Percentiles rank a stretch among this genome's conserved stretches.
These are phyloP conservation scores for Stachybotrys elegans DNA, from an alignment of 2,329 filamentous ascomycete species.

Conservation along the genomic window DNA sequence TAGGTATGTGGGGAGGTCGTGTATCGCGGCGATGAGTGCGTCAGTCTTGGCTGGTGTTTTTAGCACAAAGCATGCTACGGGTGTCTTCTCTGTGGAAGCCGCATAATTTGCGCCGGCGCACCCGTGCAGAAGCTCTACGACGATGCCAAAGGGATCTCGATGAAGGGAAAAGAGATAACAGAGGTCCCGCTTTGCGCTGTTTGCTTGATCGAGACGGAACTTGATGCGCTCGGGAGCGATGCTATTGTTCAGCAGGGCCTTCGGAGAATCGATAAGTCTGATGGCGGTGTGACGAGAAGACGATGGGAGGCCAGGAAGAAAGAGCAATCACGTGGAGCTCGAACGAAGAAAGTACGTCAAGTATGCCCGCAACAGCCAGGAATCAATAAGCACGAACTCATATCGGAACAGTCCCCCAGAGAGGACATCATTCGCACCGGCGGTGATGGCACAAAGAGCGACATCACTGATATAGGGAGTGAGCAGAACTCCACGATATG, in stretches of 20 bases:
- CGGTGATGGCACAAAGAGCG: conserved; percentile 6
- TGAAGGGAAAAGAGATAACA: conserved; percentile 33
- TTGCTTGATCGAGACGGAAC: conserved; percentile 37
- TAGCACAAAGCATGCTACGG: conserved; percentile 54
- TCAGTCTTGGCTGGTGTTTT: conserved; percentile 57
- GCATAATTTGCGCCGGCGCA: conserved; percentile 28
- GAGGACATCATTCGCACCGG: not conserved
- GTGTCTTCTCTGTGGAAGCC: conserved; percentile 46
- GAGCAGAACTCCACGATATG: conserved; percentile 34
- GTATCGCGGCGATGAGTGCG: conserved; percentile 46
- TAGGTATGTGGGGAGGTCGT: conserved; percentile 54
- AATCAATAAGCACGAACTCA: no score
- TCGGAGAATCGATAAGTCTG: conserved; percentile 34
- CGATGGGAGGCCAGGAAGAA: conserved; percentile 34
- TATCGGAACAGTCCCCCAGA: not conserved
- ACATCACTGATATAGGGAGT: conserved; percentile 5
- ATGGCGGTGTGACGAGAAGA: conserved; percentile 40
- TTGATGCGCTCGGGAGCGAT: conserved; percentile 23
- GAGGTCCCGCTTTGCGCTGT: conserved; percentile 44
- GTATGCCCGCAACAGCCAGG: no score
- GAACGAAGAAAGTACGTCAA: no score
- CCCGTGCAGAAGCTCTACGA: conserved; percentile 25
- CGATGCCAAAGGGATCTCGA: conserved; percentile 1
- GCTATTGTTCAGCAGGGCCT: conserved; percentile 36
- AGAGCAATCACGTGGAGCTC: not conserved